Evolutionary conservation across 2,329 filamentous ascomycete species (phyloP), one percentile per base, ranked within the genome.

Genomic region (Ceratocystis smalleyi): DNA sequence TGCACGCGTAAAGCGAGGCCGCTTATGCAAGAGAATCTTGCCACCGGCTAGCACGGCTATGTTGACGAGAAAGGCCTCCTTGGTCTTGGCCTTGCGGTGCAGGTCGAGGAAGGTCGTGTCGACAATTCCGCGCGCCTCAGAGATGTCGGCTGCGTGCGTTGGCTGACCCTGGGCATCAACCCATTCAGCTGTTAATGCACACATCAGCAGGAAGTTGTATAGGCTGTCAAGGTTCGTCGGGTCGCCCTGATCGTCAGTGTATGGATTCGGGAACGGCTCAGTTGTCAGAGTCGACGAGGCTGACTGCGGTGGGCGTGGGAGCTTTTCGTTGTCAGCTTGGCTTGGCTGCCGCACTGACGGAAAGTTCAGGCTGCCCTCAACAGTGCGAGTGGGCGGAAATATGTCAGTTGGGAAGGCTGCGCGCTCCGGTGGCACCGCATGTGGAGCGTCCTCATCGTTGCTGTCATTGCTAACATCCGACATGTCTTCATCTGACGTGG

Each of bases 11-110:
- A 65, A 65, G 32, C 64, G 64, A 12, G 64, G 64, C 10, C 51
- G 60, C 43, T 63, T 65, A 12, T 74, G 74, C 72, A 81, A 77
- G 60, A 85, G 74, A 32, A 79, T 71, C 60, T 74, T 77, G 2
- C 79, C 79, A 7, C 83, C 83, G 0, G 78, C 78, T 10, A 85
- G 74, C 3, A 81, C 81, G 0, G 82, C 77, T 5, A 85, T 71
- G 69, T 84, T 85, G 68, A 83, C 79, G 12, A 85, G 72, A 68
- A 85, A 84, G 0, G 77, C 76, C 69, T 84, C 78, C 4, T 79
- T 77, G 10, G 76, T 79, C 0, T 74, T 72, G 0, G 81, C 79
- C 55, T 78, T 76, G 47, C 75, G 76, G 66, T 78, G 76, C 66
- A 84, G 76, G 63, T 78, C 78, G 63, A 79, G 77, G 27, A 84